phyloP scores from a whole-genome alignment of 495 filamentous ascomycete species.

The Talaromyces adpressus region DNA sequence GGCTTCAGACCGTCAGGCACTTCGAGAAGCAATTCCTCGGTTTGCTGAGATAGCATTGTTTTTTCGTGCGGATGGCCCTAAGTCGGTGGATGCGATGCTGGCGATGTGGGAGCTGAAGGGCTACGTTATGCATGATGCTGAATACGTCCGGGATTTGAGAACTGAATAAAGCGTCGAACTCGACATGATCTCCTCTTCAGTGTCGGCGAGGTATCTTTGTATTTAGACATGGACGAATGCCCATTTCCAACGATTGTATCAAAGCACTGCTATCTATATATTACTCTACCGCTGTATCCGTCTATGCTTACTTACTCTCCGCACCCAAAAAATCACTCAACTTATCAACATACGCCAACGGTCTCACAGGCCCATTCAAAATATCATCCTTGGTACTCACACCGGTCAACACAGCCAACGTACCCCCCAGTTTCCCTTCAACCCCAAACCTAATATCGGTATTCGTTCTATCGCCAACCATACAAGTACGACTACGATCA shows the following conservation, averaged over 20 bases:
- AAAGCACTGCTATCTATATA: neutral
- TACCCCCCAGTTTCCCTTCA: constrained; percentile 85
- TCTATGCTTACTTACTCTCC: constrained; percentile 12
- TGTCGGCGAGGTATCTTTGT: neutral
- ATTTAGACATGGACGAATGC: neutral
- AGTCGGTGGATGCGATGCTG: constrained; percentile 45
- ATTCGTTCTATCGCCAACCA: constrained; percentile 91
- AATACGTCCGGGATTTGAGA: neutral
- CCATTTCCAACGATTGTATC: neutral
- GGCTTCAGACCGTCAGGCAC: constrained; percentile 19
- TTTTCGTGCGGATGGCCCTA: constrained; percentile 25
- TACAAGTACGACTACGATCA: constrained; percentile 78
- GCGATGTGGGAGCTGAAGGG: constrained; percentile 64
- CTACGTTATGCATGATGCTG: constrained; percentile 33
- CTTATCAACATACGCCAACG: constrained; percentile 73
- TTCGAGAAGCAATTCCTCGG: constrained; percentile 18
- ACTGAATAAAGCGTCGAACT: neutral
- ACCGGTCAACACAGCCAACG: constrained; percentile 84
- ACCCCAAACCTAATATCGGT: constrained; percentile 96
- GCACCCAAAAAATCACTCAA: constrained; percentile 62
- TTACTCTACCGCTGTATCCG: neutral
- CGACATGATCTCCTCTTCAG: neutral
- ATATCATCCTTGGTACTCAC: constrained; percentile 76
- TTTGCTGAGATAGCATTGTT: constrained; percentile 25
- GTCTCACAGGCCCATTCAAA: constrained; percentile 63